Percentiles rank a stretch among this genome's conserved stretches.
These are phyloP conservation scores for Lagerstroemia speciosa DNA, from an alignment of 345 rosid species.

Conservation along the genomic window DNA sequence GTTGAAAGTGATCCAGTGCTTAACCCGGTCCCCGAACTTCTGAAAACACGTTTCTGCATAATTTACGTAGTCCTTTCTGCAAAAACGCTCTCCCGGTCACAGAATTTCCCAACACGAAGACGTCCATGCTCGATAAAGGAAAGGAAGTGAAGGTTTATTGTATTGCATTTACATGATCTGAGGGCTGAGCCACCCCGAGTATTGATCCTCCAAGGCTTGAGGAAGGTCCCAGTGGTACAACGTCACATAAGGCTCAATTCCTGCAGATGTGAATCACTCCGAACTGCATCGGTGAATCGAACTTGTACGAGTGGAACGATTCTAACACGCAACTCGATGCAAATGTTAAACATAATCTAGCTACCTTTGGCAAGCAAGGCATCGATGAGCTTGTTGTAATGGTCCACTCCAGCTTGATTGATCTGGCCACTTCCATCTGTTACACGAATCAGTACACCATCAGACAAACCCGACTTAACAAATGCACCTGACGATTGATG, in stretches of 20 bases:
- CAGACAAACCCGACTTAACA: too few species aligned
- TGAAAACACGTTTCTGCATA: slow-evolving; percentile 81
- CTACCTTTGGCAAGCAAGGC: slow-evolving; percentile 62
- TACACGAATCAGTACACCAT: not conserved
- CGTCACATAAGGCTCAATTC: slow-evolving; percentile 84
- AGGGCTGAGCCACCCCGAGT: slow-evolving; percentile 75
- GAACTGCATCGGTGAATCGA: not conserved
- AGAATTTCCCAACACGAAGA: not conserved
- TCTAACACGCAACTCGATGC: too few species aligned
- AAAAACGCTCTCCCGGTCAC: too few species aligned
- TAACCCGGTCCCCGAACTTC: slow-evolving; percentile 85
- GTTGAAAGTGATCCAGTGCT: slow-evolving; percentile 87
- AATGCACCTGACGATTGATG: too few species aligned
- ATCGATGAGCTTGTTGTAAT: slow-evolving; percentile 72
- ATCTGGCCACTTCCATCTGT: slow-evolving; percentile 67
- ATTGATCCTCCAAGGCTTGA: slow-evolving; percentile 65
- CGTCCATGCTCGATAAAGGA: not conserved
- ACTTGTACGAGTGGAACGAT: not conserved
- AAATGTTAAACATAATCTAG: too few species aligned
- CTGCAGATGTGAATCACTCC: slow-evolving; percentile 19
- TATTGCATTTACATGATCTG: slow-evolving; percentile 51
- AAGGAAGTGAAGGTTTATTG: not conserved
- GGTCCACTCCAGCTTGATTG: slow-evolving; percentile 87
- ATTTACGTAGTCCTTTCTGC: slow-evolving; percentile 67
- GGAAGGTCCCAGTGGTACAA: slow-evolving; percentile 99